Base-by-base conservation (phyloP, 2,329 filamentous ascomycete species). In the Pseudogymnoascus sp. region DNA sequence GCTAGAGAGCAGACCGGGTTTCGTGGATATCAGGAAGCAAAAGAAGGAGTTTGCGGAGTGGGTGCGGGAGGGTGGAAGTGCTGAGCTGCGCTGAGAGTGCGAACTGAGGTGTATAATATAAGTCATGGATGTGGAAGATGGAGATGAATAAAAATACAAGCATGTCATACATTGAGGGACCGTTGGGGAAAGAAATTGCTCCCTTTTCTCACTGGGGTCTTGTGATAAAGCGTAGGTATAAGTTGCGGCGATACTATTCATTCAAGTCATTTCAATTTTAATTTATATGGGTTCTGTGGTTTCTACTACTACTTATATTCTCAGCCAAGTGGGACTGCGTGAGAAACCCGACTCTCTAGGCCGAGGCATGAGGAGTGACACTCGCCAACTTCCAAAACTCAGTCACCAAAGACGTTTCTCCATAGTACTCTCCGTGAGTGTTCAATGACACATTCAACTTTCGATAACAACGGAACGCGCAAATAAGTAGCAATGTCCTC, bases 1-100 rank as follows among this genome's bases (percentile, higher is more conserved):
- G 48, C 73, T 96, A 62, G 92, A 97, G 74, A 86, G 89, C 62
- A 78, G 94, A 65, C 83, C 85, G 52, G 86, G 90, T 1, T 99
- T 97, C 69, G 81, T 90, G 75, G 90, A 99, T 75, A 89, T 97
- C 64, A 85, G 90, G 72, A 88, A 84, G 71, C 80, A 91, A 74
- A 82, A 88, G 69, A 84, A 80, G 70, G 88, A 92, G 62, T 96
- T 95, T 76, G 80, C 83, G 13, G 80, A 85, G 63, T 95, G 89
- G 90, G 81, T 84, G 33, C 79, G 79, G 68, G 70, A 69, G 60
- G 68, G 68, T 15, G 64, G 65, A 52, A 62, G 63, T 19, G 35
- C 33, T 35, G 52, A 52, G 55, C 12, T 35, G 55, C 55, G 41
- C 21, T 28, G 26, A 61, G 23, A 23, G 55, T 12, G 18, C 5